phyloP scores from a whole-genome alignment of 2,329 filamentous ascomycete genomes.

The Talaromyces sp. region DNA sequence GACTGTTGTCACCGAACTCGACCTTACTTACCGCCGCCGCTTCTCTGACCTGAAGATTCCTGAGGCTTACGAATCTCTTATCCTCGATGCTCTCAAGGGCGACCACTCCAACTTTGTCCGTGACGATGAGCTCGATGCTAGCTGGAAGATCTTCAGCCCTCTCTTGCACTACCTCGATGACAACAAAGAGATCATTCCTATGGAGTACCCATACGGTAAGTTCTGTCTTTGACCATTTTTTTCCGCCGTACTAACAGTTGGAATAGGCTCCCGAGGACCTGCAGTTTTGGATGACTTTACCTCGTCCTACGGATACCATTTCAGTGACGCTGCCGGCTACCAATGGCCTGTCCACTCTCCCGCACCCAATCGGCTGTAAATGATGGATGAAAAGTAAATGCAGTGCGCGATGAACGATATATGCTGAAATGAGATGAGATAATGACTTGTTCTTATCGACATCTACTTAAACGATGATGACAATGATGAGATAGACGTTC shows the following conservation, averaged over 20 bases:
- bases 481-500: constrained; percentile 10
- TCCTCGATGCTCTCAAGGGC: constrained; percentile 95
- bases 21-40: constrained; percentile 93
- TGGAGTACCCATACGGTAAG: constrained; percentile 99
- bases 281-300: constrained; percentile 98
- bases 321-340: constrained; percentile 93
- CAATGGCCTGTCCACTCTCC: constrained; percentile 80
- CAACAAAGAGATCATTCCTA: constrained; percentile 98
- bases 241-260: constrained; percentile 10
- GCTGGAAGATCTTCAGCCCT: constrained; percentile 97
- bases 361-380: constrained; percentile 76
- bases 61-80: constrained; percentile 96
- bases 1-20: constrained; percentile 96
- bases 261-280: constrained; percentile 85
- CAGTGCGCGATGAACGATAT: constrained; percentile 7
- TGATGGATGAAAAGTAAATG: constrained; percentile 8
- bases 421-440: constrained; percentile 11
- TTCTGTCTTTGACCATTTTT: constrained; percentile 13
- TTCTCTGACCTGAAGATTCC: constrained; percentile 99
- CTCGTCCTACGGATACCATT: constrained; percentile 96
- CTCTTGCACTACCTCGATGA: constrained; percentile 97
- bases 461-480: constrained; percentile 6
- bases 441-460: background rate
- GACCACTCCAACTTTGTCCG: constrained; percentile 99
- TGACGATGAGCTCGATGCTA: constrained; percentile 93